Conservation (phyloP, 2,329 filamentous ascomycete genomes). For the Purpureocillium lavendulum region DNA sequence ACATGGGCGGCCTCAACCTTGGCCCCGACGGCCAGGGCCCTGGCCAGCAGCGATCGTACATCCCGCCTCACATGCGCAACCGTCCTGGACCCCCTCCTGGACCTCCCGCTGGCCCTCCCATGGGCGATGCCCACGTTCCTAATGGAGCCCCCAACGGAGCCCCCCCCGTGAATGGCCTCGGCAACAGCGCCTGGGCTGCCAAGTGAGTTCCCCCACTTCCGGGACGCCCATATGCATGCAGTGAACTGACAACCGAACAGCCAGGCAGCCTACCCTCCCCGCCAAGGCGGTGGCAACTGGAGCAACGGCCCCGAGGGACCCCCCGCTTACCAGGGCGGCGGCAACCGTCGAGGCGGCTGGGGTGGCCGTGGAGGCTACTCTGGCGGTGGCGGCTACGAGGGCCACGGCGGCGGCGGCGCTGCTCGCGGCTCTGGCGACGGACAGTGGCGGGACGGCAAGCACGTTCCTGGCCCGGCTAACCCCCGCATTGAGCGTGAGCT, state of each 20-base stretch:
- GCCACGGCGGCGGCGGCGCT: constrained; percentile 42
- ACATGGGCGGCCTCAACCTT: constrained; percentile 69
- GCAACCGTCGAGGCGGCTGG: constrained; percentile 22
- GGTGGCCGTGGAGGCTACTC: constrained; percentile 27
- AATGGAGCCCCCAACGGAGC: constrained; percentile 13
- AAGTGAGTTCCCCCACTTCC: constrained; percentile 25
- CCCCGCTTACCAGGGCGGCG: constrained; percentile 15
- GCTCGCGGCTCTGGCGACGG: constrained; percentile 86
- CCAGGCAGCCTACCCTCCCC: constrained; percentile 22
- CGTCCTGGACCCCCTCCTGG: constrained; percentile 22
- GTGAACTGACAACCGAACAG: constrained; percentile 7
- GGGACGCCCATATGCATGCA: background rate
- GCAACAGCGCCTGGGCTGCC: constrained; percentile 46
- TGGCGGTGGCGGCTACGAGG: constrained; percentile 26
- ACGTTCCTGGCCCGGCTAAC: constrained; percentile 83
- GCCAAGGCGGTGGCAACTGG: constrained; percentile 24
- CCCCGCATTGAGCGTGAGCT: constrained; percentile 89
- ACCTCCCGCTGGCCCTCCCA: constrained; percentile 7
- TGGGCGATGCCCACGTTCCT: constrained; percentile 7
- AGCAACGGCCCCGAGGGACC: constrained; percentile 14
- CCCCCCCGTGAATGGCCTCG: constrained; percentile 23
- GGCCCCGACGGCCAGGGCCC: constrained; percentile 30
- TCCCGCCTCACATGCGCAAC: constrained; percentile 74
- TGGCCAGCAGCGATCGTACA: constrained; percentile 56
- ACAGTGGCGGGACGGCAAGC: constrained; percentile 94